phyloP scores from a whole-genome alignment of 2,329 filamentous ascomycete species.

The Xenoacremonium recifei region DNA sequence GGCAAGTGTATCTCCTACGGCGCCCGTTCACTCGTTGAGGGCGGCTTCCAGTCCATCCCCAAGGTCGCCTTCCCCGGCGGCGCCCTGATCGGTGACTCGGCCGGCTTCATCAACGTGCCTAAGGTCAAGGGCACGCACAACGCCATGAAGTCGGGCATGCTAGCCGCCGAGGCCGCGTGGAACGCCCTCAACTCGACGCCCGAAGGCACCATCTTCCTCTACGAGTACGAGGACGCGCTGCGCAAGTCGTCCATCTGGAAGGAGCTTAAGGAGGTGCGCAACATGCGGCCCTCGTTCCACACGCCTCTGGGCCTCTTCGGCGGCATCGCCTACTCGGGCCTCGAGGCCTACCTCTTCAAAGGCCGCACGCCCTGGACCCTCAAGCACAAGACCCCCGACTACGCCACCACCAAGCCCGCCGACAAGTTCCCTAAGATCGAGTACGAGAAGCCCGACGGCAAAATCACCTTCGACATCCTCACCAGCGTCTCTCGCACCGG shows the following conservation, averaged over 20 bases:
- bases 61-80: slow-evolving; percentile 96
- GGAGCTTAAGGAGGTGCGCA: slow-evolving; percentile 91
- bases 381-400: slow-evolving; percentile 76
- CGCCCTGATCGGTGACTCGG: slow-evolving; percentile 92
- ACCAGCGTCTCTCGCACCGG: slow-evolving; percentile 94
- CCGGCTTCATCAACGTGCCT: slow-evolving; percentile 94
- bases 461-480: slow-evolving; percentile 93
- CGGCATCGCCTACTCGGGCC: slow-evolving; percentile 86
- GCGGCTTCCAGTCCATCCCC: slow-evolving; percentile 95
- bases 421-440: slow-evolving; percentile 84
- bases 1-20: slow-evolving; percentile 98
- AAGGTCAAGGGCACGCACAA: slow-evolving; percentile 99
- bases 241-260: slow-evolving; percentile 88
- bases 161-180: slow-evolving; percentile 90
- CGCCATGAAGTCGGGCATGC: slow-evolving; percentile 95
- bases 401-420: slow-evolving; percentile 75
- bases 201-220: slow-evolving; percentile 80
- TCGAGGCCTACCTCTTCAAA: slow-evolving; percentile 85
- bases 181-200: slow-evolving; percentile 61
- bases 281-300: slow-evolving; percentile 96
- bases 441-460: slow-evolving; percentile 94
- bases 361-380: slow-evolving; percentile 90
- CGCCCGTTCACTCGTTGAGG: slow-evolving; percentile 86
- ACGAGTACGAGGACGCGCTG: slow-evolving; percentile 88
- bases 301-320: slow-evolving; percentile 83